These are phyloP conservation scores for Monilinia laxa DNA, from an alignment of 2,329 filamentous ascomycete species.

Conservation along the genomic window DNA sequence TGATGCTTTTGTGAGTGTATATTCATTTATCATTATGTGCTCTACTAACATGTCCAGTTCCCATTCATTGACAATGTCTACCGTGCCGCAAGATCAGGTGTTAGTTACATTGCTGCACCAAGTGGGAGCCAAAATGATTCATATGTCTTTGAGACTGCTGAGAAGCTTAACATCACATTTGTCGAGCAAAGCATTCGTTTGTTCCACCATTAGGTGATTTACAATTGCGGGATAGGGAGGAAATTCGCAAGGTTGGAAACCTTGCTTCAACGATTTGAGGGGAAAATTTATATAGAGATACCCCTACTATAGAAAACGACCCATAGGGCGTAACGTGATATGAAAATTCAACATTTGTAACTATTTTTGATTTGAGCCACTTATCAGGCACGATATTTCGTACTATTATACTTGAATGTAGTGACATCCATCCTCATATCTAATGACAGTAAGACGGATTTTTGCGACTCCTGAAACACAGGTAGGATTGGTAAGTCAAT, in stretches of 20 bases:
- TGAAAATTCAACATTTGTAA: constrained; percentile 20
- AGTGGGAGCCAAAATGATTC: constrained; percentile 84
- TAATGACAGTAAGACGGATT: background rate
- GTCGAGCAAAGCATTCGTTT: constrained; percentile 91
- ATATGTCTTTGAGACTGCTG: constrained; percentile 81
- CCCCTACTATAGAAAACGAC: constrained; percentile 22
- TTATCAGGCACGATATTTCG: background rate
- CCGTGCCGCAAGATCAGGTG: constrained; percentile 82
- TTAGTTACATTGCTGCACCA: constrained; percentile 93
- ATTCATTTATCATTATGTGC: constrained; percentile 6
- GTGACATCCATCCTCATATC: background rate
- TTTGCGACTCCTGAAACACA: background rate
- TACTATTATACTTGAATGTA: background rate
- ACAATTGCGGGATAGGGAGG: constrained; percentile 13
- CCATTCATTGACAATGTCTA: constrained; percentile 98
- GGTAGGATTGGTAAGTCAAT: background rate
- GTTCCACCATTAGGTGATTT: constrained; percentile 77
- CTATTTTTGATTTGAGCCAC: constrained; percentile 1
- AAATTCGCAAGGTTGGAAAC: constrained; percentile 28
- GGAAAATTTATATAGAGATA: constrained; percentile 24
- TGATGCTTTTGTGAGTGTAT: constrained; percentile 81
- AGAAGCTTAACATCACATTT: constrained; percentile 89
- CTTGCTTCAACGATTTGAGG: constrained; percentile 12
- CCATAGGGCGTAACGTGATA: constrained; percentile 15
- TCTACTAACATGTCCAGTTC: constrained; percentile 59